Evolutionary conservation across 2,329 filamentous ascomycete genomes (phyloP), one percentile per base, ranked within the genome.

Genomic region (Chrysoporthe austroafricana): DNA sequence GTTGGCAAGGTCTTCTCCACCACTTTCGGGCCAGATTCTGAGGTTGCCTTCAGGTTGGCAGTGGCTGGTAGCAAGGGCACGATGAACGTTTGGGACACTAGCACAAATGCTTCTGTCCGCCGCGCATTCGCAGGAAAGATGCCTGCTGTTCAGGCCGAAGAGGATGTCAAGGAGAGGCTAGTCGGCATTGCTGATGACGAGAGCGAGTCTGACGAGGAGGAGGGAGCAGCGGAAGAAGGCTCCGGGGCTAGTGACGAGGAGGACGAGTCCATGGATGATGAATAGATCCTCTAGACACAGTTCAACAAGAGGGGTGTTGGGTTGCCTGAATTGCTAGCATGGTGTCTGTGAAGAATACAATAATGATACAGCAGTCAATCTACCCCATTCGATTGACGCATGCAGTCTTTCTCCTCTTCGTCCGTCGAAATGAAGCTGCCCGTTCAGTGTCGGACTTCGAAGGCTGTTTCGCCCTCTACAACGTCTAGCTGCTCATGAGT

Each of bases 1-100:
- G 92, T 99, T 21, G 96, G 96, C 69, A 96, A 95, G 80, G 91
- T 99, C 48, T 99, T 99, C 80, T 93, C 93, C 13, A 91, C 94
- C 2, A 87, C 86, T 7, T 99, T 98, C 78, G 96, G 92, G 4
- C 95, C 96, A 0, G 96, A 99, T 77, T 79, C 89, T 44, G 93
- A 96, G 79, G 94, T 98, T 11, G 92, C 92, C 34, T 99, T 98
- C 85, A 87, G 96, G 64, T 85, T 99, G 57, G 92, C 94, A 2
- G 93, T 99, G 21, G 96, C 95, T 7, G 96, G 96, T 66, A 98
- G 94, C 83, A 96, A 96, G 82, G 96, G 96, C 58, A 88, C 88
- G 46, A 89, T 98, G 76, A 92, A 97, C 77, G 90, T 99, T 64
- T 99, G 96, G 96, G 95, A 98, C 79, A 97, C 96, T 32, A 88